Evolutionary conservation across 768 basidiomycete genomes (phyloP).

Genomic region (Coprinopsis sp.): DNA sequence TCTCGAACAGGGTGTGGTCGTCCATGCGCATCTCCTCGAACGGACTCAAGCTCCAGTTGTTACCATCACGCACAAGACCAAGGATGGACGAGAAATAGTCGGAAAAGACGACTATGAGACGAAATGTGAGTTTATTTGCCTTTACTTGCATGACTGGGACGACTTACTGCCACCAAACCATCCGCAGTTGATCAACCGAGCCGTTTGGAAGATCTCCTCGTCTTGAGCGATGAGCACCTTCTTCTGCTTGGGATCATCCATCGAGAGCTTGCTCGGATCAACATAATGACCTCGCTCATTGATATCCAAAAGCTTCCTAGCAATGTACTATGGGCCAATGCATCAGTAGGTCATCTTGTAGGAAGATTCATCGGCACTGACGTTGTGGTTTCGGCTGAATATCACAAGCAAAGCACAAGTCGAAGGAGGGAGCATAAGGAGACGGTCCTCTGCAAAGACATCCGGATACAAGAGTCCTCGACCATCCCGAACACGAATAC

Average conservation of each 20-base stretch:
- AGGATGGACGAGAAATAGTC: constrained; percentile 82
- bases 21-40: constrained; percentile 68
- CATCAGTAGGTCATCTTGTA: not conserved
- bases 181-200: constrained; percentile 70
- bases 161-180: constrained; percentile 63
- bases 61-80: constrained; percentile 73
- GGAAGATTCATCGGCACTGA: constrained; percentile 29
- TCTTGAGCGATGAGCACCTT: constrained; percentile 48
- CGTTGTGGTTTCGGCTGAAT: constrained; percentile 90
- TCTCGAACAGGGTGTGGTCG: constrained; percentile 66
- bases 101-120: constrained; percentile 61
- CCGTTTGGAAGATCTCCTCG: constrained; percentile 81
- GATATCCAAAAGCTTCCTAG: constrained; percentile 68
- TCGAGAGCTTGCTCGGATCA: constrained; percentile 46
- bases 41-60: constrained; percentile 70
- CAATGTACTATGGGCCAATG: constrained; percentile 58
- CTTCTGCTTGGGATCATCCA: constrained; percentile 29
- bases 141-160: too few species aligned
- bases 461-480: constrained; percentile 66
- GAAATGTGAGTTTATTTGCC: not conserved
- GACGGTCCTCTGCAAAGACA: constrained; percentile 72
- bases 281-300: constrained; percentile 68
- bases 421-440: constrained; percentile 75
- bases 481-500: constrained; percentile 55
- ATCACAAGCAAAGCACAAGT: constrained; percentile 71